Conservation (phyloP, 1,284 basidiomycete genomes). For the Mycosarcoma mackinlayi region DNA sequence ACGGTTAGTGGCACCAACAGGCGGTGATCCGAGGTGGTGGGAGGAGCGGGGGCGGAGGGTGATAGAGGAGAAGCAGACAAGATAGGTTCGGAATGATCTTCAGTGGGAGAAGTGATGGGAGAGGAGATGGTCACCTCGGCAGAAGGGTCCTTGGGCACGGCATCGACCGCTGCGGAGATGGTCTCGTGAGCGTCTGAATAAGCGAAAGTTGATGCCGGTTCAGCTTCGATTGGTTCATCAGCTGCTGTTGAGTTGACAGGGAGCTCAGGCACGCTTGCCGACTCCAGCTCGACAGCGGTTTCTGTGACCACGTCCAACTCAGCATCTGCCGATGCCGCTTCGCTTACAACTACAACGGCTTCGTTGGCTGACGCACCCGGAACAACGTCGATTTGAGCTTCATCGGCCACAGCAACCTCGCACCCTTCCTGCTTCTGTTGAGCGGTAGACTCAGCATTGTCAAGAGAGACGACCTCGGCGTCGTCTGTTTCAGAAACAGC, state of each 20-base stretch:
- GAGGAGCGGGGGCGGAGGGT: neutral
- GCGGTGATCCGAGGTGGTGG: neutral
- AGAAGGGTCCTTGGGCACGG: too few species aligned
- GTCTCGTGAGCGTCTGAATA: too few species aligned
- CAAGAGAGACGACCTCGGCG: neutral
- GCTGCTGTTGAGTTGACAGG: neutral
- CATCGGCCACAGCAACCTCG: neutral
- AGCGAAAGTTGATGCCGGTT: neutral
- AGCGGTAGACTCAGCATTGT: neutral
- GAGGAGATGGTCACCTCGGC: neutral
- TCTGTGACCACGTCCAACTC: neutral
- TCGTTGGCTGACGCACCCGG: neutral
- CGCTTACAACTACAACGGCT: neutral
- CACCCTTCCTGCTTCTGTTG: neutral
- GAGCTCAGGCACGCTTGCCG: neutral
- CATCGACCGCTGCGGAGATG: neutral
- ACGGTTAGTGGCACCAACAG: constrained; percentile 52
- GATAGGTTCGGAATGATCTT: neutral
- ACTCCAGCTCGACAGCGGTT: neutral
- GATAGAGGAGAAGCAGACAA: neutral
- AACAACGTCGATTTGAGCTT: neutral
- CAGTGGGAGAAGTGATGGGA: neutral
- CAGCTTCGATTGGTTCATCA: neutral
- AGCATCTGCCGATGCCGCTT: neutral
- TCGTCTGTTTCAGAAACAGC: neutral